Evolutionary conservation across 345 rosid genomes (phyloP), one percentile per base, ranked within the genome.

Genomic region (Clausena lansium): DNA sequence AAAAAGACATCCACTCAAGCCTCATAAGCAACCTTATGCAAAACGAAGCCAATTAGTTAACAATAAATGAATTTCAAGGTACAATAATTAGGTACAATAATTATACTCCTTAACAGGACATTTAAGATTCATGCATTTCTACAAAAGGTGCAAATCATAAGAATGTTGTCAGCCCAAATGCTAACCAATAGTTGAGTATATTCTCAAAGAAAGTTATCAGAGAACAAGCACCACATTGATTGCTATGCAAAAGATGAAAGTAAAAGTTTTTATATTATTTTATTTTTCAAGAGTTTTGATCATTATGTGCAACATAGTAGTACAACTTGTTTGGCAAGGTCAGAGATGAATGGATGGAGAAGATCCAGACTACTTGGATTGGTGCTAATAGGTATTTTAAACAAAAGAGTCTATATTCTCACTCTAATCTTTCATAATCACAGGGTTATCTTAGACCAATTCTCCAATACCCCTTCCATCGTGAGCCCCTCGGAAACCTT

Each of bases 401-500:
- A 38, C 61, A 41, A 95, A 72, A 67, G 45, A 84, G 69, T 92
- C 96, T 80, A 84, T 86, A 72, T 91, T 82, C 83, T 95, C 98
- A 55, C 75, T 86, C 94, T 94, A 92, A 84, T 88, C 98, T 83
- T 89, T 92, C 93, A 91, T 79, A 33, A 93, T 89, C 27, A 91
- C 84, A 36, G 94, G 94, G 75, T 92, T 95, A 93, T 74, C 87
- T 89, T 91, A 52, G 83, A 85, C 99, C 97, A 93, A 55, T 79
- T 84, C 76, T 84, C 76, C 81, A 92, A 77, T 85, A 95, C 91
- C 61, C 85, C 88, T 54, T 89, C 93, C 60, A 89, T 86, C 19
- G 85, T 86, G 77, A 91, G 92, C 66, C 98, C 96, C 65, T 87
- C 92, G 22, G 91, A 90, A 61, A 88, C 98, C 98, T 95, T 85